Evolutionary conservation across 2,329 filamentous ascomycete genomes (phyloP), one percentile per base, ranked within the genome.

Genomic region (Hymenoscyphus scutula): DNA sequence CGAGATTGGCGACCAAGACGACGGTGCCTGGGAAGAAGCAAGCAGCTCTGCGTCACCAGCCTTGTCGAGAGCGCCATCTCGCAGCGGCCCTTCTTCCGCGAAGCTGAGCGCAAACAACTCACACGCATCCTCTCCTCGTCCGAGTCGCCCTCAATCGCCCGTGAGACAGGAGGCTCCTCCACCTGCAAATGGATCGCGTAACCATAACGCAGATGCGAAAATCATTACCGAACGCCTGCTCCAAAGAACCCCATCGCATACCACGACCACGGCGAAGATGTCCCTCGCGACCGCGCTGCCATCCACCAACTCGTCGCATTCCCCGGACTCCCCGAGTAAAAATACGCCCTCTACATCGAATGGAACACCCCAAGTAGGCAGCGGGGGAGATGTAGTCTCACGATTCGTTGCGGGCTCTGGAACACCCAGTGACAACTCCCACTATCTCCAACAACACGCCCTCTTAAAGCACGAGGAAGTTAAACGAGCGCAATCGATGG

Each of bases 21-120:
- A 84, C 59, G 84, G 86, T 78, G 85, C 85, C 76, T 89, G 86
- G 86, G 84, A 88, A 51, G 86, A 89, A 74, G 85, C 85, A 63
- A 88, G 84, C 74, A 81, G 80, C 55, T 86, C 84, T 62, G 85
- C 85, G 58, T 87, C 84, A 11, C 85, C 85, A 4, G 82, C 85
- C 65, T 75, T 83, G 54, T 82, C 81, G 13, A 75, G 81, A 62
- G 78, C 69, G 79, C 80, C 64, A 17, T 70, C 69, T 53, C 64
- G 73, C 17, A 81, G 79, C 67, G 79, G 76, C 23, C 80, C 80
- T 60, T 80, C 79, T 13, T 82, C 78, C 32, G 73, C 78, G 30
- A 80, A 77, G 68, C 76, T 74, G 7, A 76, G 71, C 65, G 71
- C 73, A 27, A 72, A 65, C 45, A 72, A 70, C 60, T 73, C 72